Evolutionary conservation across 176 grass and related monocot genomes (phyloP).

Genomic region (Carex littledalei): DNA sequence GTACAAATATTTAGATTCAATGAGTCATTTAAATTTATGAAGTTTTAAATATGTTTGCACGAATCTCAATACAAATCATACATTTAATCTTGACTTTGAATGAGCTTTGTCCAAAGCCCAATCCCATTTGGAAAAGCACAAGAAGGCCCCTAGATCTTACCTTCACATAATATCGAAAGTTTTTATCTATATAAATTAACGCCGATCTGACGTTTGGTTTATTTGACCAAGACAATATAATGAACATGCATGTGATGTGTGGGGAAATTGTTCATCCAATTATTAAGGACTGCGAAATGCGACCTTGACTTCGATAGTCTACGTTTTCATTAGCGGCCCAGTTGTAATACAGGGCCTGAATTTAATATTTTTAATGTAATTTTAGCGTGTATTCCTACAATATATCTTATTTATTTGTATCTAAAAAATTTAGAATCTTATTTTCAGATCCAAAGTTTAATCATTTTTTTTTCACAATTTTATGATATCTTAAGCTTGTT

Average conservation of each 20-base stretch:
- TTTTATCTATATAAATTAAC: not conserved
- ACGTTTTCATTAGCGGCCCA: not conserved
- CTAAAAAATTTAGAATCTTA: too few relatives aligned
- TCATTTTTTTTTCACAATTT: not conserved
- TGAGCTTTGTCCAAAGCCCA: too few relatives aligned
- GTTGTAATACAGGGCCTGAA: not conserved
- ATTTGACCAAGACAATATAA: not conserved
- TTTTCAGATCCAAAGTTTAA: too few relatives aligned
- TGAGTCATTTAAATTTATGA: too few relatives aligned
- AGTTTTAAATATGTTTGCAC: too few relatives aligned
- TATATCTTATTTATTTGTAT: too few relatives aligned
- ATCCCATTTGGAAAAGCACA: not conserved
- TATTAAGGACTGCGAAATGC: not conserved
- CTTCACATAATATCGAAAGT: not conserved
- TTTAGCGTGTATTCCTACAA: too few relatives aligned
- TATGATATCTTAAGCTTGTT: not conserved
- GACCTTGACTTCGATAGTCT: constrained; percentile 6
- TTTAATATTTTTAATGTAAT: too few relatives aligned
- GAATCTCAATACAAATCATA: too few relatives aligned
- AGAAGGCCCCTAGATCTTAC: not conserved
- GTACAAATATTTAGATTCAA: too few relatives aligned
- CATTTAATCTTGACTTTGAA: too few relatives aligned
- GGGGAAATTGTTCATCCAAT: constrained; percentile 7
- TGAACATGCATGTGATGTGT: constrained; percentile 5
- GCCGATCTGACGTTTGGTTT: not conserved